Base-by-base conservation (phyloP, 2,329 filamentous ascomycete species). In the Aspergillus pseudoviridinutans region DNA sequence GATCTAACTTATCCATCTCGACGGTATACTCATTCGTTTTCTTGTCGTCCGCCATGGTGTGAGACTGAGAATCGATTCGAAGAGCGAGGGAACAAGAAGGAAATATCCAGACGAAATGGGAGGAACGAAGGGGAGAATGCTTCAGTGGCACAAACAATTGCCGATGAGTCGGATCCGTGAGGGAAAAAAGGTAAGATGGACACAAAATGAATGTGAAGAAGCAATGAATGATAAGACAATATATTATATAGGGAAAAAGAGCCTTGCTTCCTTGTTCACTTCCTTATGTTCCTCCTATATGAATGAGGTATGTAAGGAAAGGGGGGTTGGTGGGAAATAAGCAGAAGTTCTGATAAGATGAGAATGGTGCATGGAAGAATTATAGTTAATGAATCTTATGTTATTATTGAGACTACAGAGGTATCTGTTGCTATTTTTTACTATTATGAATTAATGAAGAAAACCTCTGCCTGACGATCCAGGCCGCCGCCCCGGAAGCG, bases 31-130 rank as follows among this genome's bases (percentile, higher is more conserved):
- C 90, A 70, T 84, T 82, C 72, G 90, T 88, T 76, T 91, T 94
- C 83, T 94, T 95, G 74, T 92, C 92, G 81, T 94, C 90, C 70
- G 88, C 83, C 91, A 96, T 96, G 64, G 68, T 81, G 71, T 55
- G 56, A 58, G 55, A 38, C 14, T 38, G 32, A 38, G 14, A 38
- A 38, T 38, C 32, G 32, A 17, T 38, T 17, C 5, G 32, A 17
- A 38, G 32, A 38, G 14, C 32, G 14, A 32, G 12, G 12, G 29
- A 32, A 32, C 12, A 14, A 32, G 29, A 29, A 29, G 3, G 12
- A 32, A 32, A 32, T 32, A 32, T 50, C 29, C 42, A 28, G 51
- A 38, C 22, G 53, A 55, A 29, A 46, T 41, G 54, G 54, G 28
- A 49, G n/a, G 54, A n/a, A 54, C 44, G 32, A 29, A 27, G 28